Evolutionary conservation across 2,329 filamentous ascomycete species (phyloP), one percentile per base, ranked within the genome.

Genomic region (Beauveria asiatica): DNA sequence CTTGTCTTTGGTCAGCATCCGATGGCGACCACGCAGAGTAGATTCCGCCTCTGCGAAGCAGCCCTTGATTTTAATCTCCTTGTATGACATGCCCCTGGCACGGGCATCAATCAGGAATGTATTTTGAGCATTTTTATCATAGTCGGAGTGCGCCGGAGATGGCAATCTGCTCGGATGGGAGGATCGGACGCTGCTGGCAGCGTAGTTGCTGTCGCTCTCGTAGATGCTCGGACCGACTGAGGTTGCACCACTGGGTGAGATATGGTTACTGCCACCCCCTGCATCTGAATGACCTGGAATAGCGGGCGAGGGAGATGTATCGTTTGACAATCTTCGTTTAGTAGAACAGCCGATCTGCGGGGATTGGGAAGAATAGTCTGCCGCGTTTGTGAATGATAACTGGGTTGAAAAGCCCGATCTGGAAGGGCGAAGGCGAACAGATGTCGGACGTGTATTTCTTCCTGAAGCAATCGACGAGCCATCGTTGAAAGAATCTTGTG

Each of bases 11-110:
- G 83, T 89, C 66, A 90, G 70, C 2, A 80, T 83, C 5, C 88
- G 78, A 65, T 82, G 84, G 0, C 87, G 80, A 0, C 89, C 89
- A 16, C 89, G 80, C 42, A 92, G 76, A 0, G 89, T 92, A 11
- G 87, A 88, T 72, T 90, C 87, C 1, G 86, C 84, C 66, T 89
- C 85, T 0, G 69, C 72, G 64, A 86, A 86, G 1, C 76, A 73
- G 16, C 85, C 82, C 19, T 73, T 67, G 7, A 68, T 65, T 42
- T 80, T 80, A 66, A 90, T 90, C 61, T 87, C 78, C 58, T 79
- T 81, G 72, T 90, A 91, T 0, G 85, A 83, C 74, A 83, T 74
- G 3, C 86, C 86, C 1, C 74, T 70, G 8, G 70, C 67, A 69
- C 83, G 85, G 25, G 78, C 75, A n/a, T 76, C 67, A 17, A 88